A percentile compares a stretch with the other conserved stretches of the same genome.
Evolutionary conservation across 1,284 basidiomycete genomes (phyloP).

Genomic region (Chiua sp.): DNA sequence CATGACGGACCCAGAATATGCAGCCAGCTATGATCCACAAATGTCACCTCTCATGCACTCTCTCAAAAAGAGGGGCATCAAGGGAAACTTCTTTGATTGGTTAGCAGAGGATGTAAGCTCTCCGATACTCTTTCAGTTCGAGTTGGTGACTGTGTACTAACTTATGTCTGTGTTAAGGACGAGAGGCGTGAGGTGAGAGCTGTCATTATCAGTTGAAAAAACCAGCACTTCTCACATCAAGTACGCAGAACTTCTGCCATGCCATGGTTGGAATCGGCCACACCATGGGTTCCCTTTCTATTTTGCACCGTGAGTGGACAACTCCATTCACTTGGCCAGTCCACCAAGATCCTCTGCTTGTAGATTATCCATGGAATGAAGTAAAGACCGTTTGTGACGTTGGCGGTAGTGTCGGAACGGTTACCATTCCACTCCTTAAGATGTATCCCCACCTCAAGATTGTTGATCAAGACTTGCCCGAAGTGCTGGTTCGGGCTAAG

Average conservation of each 20-base stretch:
- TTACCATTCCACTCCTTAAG: conserved; percentile 48
- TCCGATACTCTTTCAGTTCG: conserved; percentile 16
- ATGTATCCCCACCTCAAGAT: conserved; percentile 46
- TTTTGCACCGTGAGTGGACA: conserved; percentile 30
- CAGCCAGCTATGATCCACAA: conserved; percentile 19
- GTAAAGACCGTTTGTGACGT: conserved; percentile 53
- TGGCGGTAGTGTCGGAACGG: conserved; percentile 50
- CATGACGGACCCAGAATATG: conserved; percentile 31
- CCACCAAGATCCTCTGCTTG: not conserved
- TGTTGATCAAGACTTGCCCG: conserved; percentile 51
- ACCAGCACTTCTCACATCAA: no score
- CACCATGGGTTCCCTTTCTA: conserved; percentile 24
- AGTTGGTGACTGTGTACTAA: no score
- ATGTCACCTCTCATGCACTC: conserved; percentile 32
- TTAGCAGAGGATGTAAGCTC: conserved; percentile 26
- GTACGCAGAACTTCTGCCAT: conserved; percentile 26
- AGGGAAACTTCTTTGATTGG: conserved; percentile 31
- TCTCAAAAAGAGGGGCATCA: conserved; percentile 19
- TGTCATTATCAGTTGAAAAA: no score
- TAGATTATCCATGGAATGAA: conserved; percentile 50
- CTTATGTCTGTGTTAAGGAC: no score
- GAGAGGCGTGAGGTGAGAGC: no score
- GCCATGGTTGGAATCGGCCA: conserved; percentile 27
- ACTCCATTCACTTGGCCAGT: not conserved
- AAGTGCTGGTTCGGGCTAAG: conserved; percentile 41